Evolutionary conservation across 2,329 filamentous ascomycete genomes (phyloP), one percentile per base, ranked within the genome.

Genomic region (Ophiosphaerella narmari): DNA sequence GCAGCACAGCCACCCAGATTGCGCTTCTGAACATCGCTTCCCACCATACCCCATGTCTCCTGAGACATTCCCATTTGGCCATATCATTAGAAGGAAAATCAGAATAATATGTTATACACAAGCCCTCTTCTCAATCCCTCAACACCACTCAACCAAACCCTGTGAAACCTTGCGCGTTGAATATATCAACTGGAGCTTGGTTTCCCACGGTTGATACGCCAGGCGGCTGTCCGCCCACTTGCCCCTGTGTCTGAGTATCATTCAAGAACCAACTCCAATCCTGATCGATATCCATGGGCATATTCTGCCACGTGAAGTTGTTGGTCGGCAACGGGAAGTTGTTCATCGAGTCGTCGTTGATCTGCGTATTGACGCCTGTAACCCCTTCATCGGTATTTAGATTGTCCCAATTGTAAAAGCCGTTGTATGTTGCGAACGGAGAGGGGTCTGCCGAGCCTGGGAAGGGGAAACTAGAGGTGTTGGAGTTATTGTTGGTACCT

Each of bases 261-360:
- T 71, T 72, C 50, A 74, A 49, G 34, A 74, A 74, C 70, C 72
- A 75, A 32, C 63, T 69, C 73, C 73, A 75, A 45, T 75, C 73
- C 61, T 74, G 72, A 40, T 74, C 72, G 39, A 74, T 73, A 29
- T 74, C 71, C 70, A 74, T 73, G 32, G 69, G 69, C 63, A 73
- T 68, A 33, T 72, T 72, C 53, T 74, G 71, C 72, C 71, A 74
- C 2, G 49, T 59, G 50, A 73, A 72, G 51, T 68, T 71, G 37
- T 70, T 72, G 8, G 66, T 71, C 23, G 69, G 66, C 4, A 68
- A 57, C 7, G 63, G 63, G 54, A 67, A 71, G 33, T 65, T 67
- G 34, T 47, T 62, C 62, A 70, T 65, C 29, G 47, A 51, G 34
- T 68, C 69, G 39, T 48, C 45, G 18, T 46, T 39, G n/a, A 45